Evolutionary conservation across 371 early-diverging fungal genomes (phyloP), one percentile per base, ranked within the genome.

Genomic region (Rhizopus arrhizus): DNA sequence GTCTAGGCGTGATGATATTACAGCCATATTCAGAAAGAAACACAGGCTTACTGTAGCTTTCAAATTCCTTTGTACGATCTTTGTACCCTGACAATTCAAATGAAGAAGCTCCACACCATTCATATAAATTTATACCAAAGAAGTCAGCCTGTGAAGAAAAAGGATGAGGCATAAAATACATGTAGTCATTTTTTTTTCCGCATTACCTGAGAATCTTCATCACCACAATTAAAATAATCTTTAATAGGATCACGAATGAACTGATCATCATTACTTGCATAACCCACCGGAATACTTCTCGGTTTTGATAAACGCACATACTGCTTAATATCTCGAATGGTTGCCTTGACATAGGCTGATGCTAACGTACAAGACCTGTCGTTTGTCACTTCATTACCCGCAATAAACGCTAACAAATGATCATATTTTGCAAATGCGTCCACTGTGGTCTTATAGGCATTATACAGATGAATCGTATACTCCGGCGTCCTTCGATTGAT

Each of bases 311-410:
- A 58, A 42, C 70, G 72, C 41, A 91, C 70, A 59, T 87, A 88
- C 4, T 71, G 71, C 65, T 91, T 92, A 38, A 85, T 78, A 60
- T 93, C 93, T 31, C 91, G 82, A 22, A 91, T 56, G 3, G 86
- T 68, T 10, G 91, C 92, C 58, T 89, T 88, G 61, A 91, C 90
- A 61, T 83, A 88, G 0, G 87, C 87, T 6, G 89, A 82, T 3
- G 92, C 88, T 2, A 72, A 66, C 3, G 91, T 91, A 12, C 85
- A 87, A n/a, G 78, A 71, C 32, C 74, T 74, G 59, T 86, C 85
- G 58, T 89, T 90, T 33, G 89, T 84, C 8, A 91, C 92, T 69
- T 91, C 93, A 67, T 93, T 93, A 10, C 93, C 92, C 12, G 86
- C 89, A 64, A 92, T 75, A 74, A 91, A 93, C 3, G 80, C 92